phyloP scores from a whole-genome alignment of 192 early-diverging fungal genomes.

The Jimgerdemannia flammicorona region DNA sequence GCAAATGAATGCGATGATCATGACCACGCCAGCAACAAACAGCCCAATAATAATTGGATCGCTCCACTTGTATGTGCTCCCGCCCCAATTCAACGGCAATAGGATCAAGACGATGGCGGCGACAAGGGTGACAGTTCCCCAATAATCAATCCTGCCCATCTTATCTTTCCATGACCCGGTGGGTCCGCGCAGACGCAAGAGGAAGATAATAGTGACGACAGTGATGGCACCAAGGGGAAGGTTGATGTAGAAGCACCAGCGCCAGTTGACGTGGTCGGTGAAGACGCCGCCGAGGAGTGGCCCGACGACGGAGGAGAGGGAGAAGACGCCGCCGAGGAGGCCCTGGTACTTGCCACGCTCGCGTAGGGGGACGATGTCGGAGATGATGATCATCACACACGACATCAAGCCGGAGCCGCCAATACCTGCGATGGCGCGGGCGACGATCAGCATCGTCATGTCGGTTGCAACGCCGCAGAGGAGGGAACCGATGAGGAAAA shows the following conservation, averaged over 20 bases:
- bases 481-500: constrained; percentile 76
- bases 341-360: constrained; percentile 82
- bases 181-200: constrained; percentile 49
- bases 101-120: constrained; percentile 48
- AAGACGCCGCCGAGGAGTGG: constrained; percentile 86
- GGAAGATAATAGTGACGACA: constrained; percentile 50
- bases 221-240: constrained; percentile 49
- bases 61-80: constrained; percentile 57
- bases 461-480: constrained; percentile 72
- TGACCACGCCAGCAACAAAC: constrained; percentile 32
- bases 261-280: constrained; percentile 60
- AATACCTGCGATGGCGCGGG: constrained; percentile 50
- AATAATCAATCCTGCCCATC: constrained; percentile 57
- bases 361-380: constrained; percentile 71
- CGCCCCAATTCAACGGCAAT: constrained; percentile 62
- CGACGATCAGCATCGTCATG: constrained; percentile 52
- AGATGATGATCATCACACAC: constrained; percentile 46
- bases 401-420: constrained; percentile 50
- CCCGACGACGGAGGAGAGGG: constrained; percentile 72
- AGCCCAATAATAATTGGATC: constrained; percentile 47
- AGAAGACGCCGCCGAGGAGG: constrained; percentile 74
- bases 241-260: constrained; percentile 52
- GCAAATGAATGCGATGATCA: constrained; percentile 39
- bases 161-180: constrained; percentile 39
- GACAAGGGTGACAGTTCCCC: constrained; percentile 53